These are phyloP conservation scores for Urtica urens DNA, from an alignment of 306 rosid genomes.

Conservation along the genomic window DNA sequence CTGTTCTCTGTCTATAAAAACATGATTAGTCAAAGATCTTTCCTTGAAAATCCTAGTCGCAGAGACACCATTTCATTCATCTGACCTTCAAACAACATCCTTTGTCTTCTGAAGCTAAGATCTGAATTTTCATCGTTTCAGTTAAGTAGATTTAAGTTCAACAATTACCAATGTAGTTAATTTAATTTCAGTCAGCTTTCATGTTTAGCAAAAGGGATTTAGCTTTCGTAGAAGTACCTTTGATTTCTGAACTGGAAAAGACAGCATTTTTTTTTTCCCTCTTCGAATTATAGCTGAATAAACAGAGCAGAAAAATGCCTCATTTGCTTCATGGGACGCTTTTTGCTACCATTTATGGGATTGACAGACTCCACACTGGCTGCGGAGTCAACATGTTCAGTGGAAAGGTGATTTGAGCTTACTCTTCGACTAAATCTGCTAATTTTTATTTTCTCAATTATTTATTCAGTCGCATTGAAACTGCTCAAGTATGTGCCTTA, in stretches of 20 bases:
- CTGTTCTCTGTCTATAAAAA: background rate
- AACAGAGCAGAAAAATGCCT: conserved; percentile 37
- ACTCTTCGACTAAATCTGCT: background rate
- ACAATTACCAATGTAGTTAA: too few species aligned
- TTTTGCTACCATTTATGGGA: conserved; percentile 30
- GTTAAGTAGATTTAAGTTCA: too few species aligned
- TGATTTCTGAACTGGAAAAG: background rate
- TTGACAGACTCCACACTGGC: conserved; percentile 36
- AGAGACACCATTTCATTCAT: background rate
- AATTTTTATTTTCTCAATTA: background rate
- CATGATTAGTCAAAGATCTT: background rate
- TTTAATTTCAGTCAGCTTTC: too few species aligned
- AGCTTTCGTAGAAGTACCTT: too few species aligned
- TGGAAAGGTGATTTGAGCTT: conserved; percentile 29
- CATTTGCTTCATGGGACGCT: conserved; percentile 62
- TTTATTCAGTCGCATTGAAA: too few species aligned
- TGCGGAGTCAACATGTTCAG: conserved; percentile 20
- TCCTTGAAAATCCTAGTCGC: background rate
- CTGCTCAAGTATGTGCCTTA: background rate
- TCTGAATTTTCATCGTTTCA: background rate
- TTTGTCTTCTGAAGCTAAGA: background rate
- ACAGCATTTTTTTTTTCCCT: background rate
- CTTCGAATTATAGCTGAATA: background rate
- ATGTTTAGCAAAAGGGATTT: too few species aligned
- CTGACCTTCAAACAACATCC: background rate